These are phyloP conservation scores for Termitomyces sp. DNA, from an alignment of 768 basidiomycete genomes.

Conservation along the genomic window DNA sequence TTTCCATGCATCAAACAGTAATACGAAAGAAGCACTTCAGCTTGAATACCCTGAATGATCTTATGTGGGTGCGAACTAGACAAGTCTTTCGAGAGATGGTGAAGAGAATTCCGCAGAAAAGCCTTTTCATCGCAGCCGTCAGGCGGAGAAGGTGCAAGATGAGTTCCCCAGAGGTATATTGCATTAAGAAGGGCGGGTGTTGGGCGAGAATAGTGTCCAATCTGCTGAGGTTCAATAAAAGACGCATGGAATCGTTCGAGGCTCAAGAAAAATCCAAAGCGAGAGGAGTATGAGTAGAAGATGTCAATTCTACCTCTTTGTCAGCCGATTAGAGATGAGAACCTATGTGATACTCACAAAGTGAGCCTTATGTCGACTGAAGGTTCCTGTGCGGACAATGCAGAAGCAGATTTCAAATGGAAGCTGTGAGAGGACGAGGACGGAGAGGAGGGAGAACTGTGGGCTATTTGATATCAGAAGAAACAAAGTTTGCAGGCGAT, in stretches of 20 bases:
- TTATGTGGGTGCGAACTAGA: constrained; percentile 32
- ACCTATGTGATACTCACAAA: constrained; percentile 4
- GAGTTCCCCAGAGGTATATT: constrained; percentile 31
- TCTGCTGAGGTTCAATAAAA: constrained; percentile 21
- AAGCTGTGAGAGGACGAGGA: not conserved
- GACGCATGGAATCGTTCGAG: constrained; percentile 32
- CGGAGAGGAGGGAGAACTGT: not conserved
- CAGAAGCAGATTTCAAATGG: not conserved
- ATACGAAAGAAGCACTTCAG: constrained; percentile 46
- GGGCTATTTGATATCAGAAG: not conserved
- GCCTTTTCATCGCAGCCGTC: constrained; percentile 22
- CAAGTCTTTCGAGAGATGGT: constrained; percentile 30
- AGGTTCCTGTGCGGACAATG: constrained; percentile 4
- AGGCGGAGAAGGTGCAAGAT: constrained; percentile 20
- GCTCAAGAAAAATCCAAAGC: constrained; percentile 51
- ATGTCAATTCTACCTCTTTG: constrained; percentile 15
- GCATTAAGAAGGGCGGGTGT: constrained; percentile 30
- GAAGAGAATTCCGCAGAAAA: constrained; percentile 32
- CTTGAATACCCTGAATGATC: constrained; percentile 38
- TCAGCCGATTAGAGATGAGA: not conserved
- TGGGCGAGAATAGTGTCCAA: constrained; percentile 25
- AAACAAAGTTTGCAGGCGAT: not conserved
- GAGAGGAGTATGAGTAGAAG: constrained; percentile 36
- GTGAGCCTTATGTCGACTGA: constrained; percentile 10
- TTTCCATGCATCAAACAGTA: constrained; percentile 46